Evolutionary conservation across 129 eudicot genomes (phyloP), one percentile per base, ranked within the genome.

Genomic region (Saussurea involucrata): DNA sequence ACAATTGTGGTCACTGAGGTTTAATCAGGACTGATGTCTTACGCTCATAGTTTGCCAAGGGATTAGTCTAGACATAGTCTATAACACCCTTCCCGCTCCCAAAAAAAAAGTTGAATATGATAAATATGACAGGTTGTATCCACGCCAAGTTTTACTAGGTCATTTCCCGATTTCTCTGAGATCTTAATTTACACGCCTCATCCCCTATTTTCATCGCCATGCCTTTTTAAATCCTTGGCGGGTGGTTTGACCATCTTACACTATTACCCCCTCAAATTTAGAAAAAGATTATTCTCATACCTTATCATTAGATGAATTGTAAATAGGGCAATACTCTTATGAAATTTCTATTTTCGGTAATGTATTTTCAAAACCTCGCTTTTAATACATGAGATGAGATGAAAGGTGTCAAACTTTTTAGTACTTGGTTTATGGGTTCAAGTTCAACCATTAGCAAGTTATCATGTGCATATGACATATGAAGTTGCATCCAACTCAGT

Each of bases 101-200:
- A 27, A 46, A 25, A 8, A 24, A 10, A n/a, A 75, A 24, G 27
- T 36, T 36, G 44, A 36, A 36, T 8, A 28, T 75, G 72, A 63
- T 65, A 65, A 76, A 57, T 24, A 25, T 13, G 58, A 49, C 75
- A 77, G 81, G 81, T 66, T 77, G 81, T 77, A 77, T 77, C 81
- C 68, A 22, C 69, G 37, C 40, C 68, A 77, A 69, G 36, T 68
- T 68, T 77, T 77, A 68, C 57, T 76, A 66, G 53, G 73, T 66
- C 64, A 28, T 21, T 53, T 76, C 71, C 25, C 8, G 36, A 61
- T 33, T 33, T 63, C 37, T 40, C 42, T 63, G 28, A 21, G 4
- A 49, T 15, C 58, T 49, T 49, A 49, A 15, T 49, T 49, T 64
- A 75, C 5, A 1, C 18, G 24, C 15, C 24, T 31, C n/a, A 49